Percentiles rank a stretch among this genome's conserved stretches.
phyloP scores from a whole-genome alignment of 306 rosid species.

The Dryas drummondii region DNA sequence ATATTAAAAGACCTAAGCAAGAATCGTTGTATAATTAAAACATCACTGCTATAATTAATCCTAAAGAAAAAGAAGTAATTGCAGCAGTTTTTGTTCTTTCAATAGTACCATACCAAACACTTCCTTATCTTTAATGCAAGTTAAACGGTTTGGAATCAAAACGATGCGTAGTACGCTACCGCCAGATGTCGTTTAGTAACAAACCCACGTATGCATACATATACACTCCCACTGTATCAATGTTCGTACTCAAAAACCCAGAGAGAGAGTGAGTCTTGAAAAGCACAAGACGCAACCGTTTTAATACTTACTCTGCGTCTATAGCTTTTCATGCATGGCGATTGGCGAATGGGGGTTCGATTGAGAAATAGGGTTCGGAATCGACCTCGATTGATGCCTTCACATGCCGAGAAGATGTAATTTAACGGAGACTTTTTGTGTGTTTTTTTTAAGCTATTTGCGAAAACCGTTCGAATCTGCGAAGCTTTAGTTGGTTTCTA shows the following conservation, averaged over 20 bases:
- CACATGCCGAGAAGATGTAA: constrained; percentile 41
- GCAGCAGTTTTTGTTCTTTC: no score
- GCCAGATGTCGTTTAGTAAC: neutral
- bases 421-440: constrained; percentile 19
- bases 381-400: neutral
- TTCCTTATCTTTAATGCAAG: no score
- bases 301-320: neutral
- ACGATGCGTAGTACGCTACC: neutral
- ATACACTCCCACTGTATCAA: neutral
- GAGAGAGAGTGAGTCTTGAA: neutral
- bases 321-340: neutral
- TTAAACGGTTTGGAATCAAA: neutral
- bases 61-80: no score
- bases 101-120: no score
- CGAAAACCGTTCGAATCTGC: neutral
- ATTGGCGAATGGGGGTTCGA: constrained; percentile 41
- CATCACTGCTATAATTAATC: no score
- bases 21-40: no score
- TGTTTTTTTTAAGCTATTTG: constrained; percentile 3
- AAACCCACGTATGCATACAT: neutral
- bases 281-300: neutral
- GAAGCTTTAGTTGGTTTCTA: constrained; percentile 7
- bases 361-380: constrained; percentile 41
- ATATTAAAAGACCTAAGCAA: no score
- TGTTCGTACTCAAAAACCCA: neutral